phyloP scores from a whole-genome alignment of 73 alveolate genomes.

The Paramecium biaurelia region DNA sequence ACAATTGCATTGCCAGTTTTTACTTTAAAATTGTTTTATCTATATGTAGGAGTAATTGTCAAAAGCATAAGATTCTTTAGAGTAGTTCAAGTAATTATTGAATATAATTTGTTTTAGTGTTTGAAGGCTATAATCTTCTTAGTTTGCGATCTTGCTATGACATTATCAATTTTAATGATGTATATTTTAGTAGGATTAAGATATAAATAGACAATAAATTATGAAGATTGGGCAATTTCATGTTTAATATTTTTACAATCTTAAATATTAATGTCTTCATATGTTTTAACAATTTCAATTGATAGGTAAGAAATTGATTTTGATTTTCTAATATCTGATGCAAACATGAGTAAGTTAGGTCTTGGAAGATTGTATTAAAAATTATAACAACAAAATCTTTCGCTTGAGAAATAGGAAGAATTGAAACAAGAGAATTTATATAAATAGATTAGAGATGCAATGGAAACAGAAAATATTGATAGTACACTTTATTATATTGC shows the following conservation, averaged over 20 bases:
- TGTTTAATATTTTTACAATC: conserved; percentile 39
- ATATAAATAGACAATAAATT: neutral
- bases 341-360: conserved; percentile 36
- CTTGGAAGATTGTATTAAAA: conserved; percentile 5
- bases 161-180: conserved; percentile 23
- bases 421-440: neutral
- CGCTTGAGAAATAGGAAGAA: neutral
- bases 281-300: neutral
- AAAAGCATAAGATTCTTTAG: neutral
- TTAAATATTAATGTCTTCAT: conserved; percentile 29
- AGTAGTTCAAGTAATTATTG: neutral
- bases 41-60: neutral
- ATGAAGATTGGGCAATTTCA: conserved; percentile 49
- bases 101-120: neutral
- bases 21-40: neutral
- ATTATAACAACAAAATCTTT: neutral
- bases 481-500: conserved; percentile 17
- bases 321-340: neutral
- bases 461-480: conserved; percentile 51
- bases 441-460: neutral
- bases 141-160: neutral
- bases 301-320: neutral
- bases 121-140: neutral
- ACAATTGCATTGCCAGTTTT: conserved; percentile 33
- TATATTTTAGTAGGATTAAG: neutral